Evolutionary conservation across 306 rosid genomes (phyloP).

Genomic region (Sechiopsis laciniata): DNA sequence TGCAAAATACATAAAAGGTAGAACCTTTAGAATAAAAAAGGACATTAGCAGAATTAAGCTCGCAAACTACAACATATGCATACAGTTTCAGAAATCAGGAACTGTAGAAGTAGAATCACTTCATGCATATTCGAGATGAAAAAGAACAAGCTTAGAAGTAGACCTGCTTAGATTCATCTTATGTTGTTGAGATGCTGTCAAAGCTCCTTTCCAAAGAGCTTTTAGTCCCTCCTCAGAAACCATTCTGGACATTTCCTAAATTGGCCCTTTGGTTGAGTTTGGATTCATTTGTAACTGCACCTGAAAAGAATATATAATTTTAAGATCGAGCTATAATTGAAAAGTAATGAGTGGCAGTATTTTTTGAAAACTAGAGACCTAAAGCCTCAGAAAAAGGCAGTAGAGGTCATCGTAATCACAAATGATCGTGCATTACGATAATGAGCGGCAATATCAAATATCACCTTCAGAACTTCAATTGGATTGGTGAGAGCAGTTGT

Average conservation of each 20-base stretch:
- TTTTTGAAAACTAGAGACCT: conserved; percentile 9
- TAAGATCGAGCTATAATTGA: conserved; percentile 18
- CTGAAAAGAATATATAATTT: conserved; percentile 40
- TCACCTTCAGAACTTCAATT: conserved; percentile 85
- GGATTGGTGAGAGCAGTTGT: conserved; percentile 86
- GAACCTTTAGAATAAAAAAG: conserved; percentile 8
- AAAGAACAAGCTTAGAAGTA: conserved; percentile 44
- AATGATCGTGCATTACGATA: conserved; percentile 23
- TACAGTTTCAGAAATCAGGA: too few relatives aligned
- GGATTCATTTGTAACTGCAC: conserved; percentile 89
- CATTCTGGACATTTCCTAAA: conserved; percentile 50
- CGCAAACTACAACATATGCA: conserved; percentile 14
- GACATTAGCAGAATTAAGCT: neutral
- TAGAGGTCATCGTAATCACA: conserved; percentile 36
- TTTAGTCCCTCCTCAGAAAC: conserved; percentile 66
- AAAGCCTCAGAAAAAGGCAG: conserved; percentile 48
- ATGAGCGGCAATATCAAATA: neutral
- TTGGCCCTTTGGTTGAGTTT: conserved; percentile 42
- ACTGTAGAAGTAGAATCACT: too few relatives aligned
- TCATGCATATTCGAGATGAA: conserved; percentile 32
- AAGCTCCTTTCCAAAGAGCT: conserved; percentile 65
- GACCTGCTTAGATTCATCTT: conserved; percentile 94
- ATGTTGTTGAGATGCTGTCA: conserved; percentile 92
- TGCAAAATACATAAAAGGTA: conserved; percentile 38
- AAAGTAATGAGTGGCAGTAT: conserved; percentile 19